Evolutionary conservation across 2,329 filamentous ascomycete genomes (phyloP).

Genomic region (Penicillium palitans): DNA sequence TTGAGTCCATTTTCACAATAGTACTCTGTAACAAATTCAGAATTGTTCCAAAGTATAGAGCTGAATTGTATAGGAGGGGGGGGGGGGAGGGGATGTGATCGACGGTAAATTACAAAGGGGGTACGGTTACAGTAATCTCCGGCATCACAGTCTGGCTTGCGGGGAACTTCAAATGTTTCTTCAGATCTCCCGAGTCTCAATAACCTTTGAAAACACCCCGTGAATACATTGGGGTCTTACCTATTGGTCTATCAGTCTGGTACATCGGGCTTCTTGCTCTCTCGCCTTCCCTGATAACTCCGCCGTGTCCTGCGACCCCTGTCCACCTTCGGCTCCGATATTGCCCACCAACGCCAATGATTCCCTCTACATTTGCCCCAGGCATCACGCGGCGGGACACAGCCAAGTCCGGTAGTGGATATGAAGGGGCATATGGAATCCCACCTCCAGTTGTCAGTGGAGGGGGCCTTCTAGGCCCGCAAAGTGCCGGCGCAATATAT

Average conservation of each 20-base stretch:
- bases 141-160: slow-evolving; percentile 1
- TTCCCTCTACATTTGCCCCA: slow-evolving; percentile 37
- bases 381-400: slow-evolving; percentile 38
- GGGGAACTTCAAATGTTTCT: slow-evolving; percentile 7
- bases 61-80: neutral
- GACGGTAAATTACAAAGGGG: slow-evolving; percentile 10
- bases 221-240: neutral
- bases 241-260: neutral
- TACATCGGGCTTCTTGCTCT: neutral
- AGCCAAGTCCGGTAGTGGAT: slow-evolving; percentile 33
- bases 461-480: slow-evolving; percentile 40
- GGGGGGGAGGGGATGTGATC: slow-evolving; percentile 6
- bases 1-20: slow-evolving; percentile 14
- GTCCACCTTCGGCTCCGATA: neutral
- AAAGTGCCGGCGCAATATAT: slow-evolving; percentile 59
- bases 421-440: slow-evolving; percentile 26
- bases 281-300: neutral
- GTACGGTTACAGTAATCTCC: slow-evolving; percentile 6
- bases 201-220: neutral
- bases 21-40: neutral
- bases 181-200: slow-evolving; percentile 1
- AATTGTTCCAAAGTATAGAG: neutral
- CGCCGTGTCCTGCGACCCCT: neutral
- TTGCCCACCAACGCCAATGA: slow-evolving; percentile 26
- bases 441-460: slow-evolving; percentile 35